phyloP scores from a whole-genome alignment of 2,329 filamentous ascomycete genomes.

The Microcyclosporella mali region DNA sequence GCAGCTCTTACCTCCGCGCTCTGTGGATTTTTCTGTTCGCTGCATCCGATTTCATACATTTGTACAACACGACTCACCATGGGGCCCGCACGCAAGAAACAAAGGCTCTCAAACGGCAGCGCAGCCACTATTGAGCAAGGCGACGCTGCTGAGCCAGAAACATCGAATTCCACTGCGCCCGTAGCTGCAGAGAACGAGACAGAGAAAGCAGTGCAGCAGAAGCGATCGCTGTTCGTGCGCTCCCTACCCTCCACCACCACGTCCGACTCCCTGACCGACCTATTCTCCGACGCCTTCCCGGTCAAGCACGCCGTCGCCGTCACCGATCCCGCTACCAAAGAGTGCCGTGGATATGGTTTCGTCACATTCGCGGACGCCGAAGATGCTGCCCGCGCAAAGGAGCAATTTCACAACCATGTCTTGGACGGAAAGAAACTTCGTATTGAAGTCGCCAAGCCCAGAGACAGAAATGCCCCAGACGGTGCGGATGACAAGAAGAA shows the following conservation, averaged over 20 bases:
- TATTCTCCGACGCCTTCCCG: constrained; percentile 91
- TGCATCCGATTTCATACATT: not conserved
- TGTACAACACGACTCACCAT: constrained; percentile 8
- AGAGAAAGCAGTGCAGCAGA: constrained; percentile 21
- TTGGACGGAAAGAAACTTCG: constrained; percentile 76
- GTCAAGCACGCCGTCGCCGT: constrained; percentile 96
- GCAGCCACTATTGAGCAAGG: constrained; percentile 17
- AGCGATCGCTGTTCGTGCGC: constrained; percentile 72
- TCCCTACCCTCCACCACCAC: constrained; percentile 74
- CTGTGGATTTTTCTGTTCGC: too few relatives aligned
- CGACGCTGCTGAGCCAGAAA: not conserved
- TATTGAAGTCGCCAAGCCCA: constrained; percentile 80
- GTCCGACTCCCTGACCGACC: constrained; percentile 72
- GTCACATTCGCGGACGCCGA: constrained; percentile 93
- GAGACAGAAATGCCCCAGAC: constrained; percentile 57
- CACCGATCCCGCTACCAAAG: constrained; percentile 74
- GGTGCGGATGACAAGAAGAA: constrained; percentile 57
- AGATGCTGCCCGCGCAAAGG: constrained; percentile 74
- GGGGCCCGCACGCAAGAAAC: constrained; percentile 30
- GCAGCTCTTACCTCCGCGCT: too few relatives aligned
- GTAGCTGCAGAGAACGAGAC: not conserved
- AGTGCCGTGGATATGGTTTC: constrained; percentile 89
- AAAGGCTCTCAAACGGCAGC: constrained; percentile 25
- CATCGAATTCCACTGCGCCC: not conserved
- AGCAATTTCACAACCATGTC: constrained; percentile 70